Conservation (phyloP, 768 basidiomycete genomes). For the Harrya chromipes region DNA sequence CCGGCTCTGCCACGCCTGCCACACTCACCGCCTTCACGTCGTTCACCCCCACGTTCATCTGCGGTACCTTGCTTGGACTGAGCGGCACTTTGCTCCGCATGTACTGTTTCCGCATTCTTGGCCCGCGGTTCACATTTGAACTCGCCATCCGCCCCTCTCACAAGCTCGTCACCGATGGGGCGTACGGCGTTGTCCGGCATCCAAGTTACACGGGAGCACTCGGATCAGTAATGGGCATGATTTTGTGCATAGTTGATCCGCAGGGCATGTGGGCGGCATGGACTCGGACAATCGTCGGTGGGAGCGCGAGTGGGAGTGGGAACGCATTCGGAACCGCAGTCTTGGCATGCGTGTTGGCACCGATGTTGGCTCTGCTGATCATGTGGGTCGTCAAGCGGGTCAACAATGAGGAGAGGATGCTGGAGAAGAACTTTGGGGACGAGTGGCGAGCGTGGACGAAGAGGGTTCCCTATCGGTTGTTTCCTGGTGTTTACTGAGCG, state of each 20-base stretch:
- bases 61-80: conserved; percentile 4
- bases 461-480: conserved; percentile 12
- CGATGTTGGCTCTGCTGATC: neutral
- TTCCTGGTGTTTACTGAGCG: conserved; percentile 14
- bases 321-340: neutral
- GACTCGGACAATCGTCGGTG: neutral
- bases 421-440: conserved; percentile 17
- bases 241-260: no score
- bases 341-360: neutral
- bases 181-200: conserved; percentile 31
- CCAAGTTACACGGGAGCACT: conserved; percentile 26
- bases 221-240: no score
- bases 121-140: conserved; percentile 25
- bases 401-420: conserved; percentile 15
- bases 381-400: conserved; percentile 9
- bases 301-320: neutral
- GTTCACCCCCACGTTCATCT: conserved; percentile 4
- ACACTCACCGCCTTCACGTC: conserved; percentile 7
- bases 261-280: no score
- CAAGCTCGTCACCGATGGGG: conserved; percentile 25
- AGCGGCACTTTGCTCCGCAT: conserved; percentile 13
- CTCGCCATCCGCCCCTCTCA: conserved; percentile 20
- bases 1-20: neutral
- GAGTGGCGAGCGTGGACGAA: conserved; percentile 15
- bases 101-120: conserved; percentile 20